A percentile compares a stretch with the other conserved stretches of the same genome.
Conservation (phyloP, 1,139 yeast species). For the Pichia sp. region DNA sequence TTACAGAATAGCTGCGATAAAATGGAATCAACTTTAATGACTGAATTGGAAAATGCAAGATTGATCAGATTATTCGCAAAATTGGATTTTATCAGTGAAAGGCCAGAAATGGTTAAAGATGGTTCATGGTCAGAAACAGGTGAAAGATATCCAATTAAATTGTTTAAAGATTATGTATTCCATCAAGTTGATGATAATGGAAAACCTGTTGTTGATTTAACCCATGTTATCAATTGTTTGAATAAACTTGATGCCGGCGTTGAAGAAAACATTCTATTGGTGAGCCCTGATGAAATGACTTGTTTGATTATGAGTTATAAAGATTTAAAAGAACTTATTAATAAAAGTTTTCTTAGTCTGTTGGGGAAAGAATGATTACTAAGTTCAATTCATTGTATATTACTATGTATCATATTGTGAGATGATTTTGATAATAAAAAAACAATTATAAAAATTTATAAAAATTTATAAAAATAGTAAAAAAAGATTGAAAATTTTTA, state of each 20-base stretch:
- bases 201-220: conserved; percentile 71
- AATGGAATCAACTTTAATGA: conserved; percentile 58
- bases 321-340: conserved; percentile 70
- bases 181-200: conserved; percentile 78
- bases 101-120: conserved; percentile 59
- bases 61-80: conserved; percentile 77
- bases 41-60: conserved; percentile 85
- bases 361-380: conserved; percentile 12
- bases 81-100: conserved; percentile 68
- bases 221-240: conserved; percentile 70
- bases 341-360: conserved; percentile 61
- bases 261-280: conserved; percentile 73
- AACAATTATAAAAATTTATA: conserved; percentile 2
- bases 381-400: conserved; percentile 5
- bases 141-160: conserved; percentile 62
- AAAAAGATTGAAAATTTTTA: too few relatives aligned
- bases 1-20: conserved; percentile 55
- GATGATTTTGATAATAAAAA: not conserved
- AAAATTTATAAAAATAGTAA: too few relatives aligned
- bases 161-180: conserved; percentile 81
- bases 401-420: conserved; percentile 3
- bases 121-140: conserved; percentile 72
- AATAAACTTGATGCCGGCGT: conserved; percentile 92
- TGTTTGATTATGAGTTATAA: conserved; percentile 77
- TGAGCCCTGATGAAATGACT: conserved; percentile 75